These are phyloP conservation scores for Pseudonitzschia delicatissima DNA, from an alignment of 108 stramenopile genomes.

Conservation along the genomic window DNA sequence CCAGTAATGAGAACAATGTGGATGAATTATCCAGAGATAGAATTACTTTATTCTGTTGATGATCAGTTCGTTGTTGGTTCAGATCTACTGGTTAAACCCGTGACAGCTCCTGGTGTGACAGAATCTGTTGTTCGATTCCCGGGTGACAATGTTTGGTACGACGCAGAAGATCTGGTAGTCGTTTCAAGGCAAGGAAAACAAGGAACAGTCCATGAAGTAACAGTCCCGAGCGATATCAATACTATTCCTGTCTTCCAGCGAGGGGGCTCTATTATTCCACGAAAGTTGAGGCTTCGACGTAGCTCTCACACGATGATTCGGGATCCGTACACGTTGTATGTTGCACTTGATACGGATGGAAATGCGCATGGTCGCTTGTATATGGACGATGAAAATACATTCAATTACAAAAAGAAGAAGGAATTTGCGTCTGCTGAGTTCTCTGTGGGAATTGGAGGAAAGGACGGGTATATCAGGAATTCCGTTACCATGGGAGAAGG, in stretches of 20 bases:
- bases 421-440: conserved; percentile 69
- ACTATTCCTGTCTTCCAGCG: conserved; percentile 91
- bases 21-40: conserved; percentile 87
- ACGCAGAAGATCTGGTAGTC: conserved; percentile 72
- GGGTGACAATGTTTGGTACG: conserved; percentile 74
- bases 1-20: conserved; percentile 98
- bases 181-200: conserved; percentile 40
- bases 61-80: conserved; percentile 94
- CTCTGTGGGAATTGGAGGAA: conserved; percentile 37
- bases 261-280: conserved; percentile 86
- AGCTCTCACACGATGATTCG: conserved; percentile 82
- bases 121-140: conserved; percentile 79
- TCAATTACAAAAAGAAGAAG: conserved; percentile 60
- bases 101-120: conserved; percentile 80
- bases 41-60: conserved; percentile 59
- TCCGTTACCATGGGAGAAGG: conserved; percentile 45
- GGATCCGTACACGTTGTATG: conserved; percentile 96
- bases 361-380: conserved; percentile 84
- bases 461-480: conserved; percentile 39
- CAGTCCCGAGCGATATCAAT: conserved; percentile 78
- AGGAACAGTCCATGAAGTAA: conserved; percentile 31
- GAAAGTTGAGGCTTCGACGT: conserved; percentile 93
- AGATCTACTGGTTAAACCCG: conserved; percentile 96
- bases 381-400: conserved; percentile 96
- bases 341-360: conserved; percentile 76